A percentile compares a stretch with the other conserved stretches of the same genome.
Conservation (phyloP, 371 early-diverging fungal species). For the Basidiobolus meristosporus region DNA sequence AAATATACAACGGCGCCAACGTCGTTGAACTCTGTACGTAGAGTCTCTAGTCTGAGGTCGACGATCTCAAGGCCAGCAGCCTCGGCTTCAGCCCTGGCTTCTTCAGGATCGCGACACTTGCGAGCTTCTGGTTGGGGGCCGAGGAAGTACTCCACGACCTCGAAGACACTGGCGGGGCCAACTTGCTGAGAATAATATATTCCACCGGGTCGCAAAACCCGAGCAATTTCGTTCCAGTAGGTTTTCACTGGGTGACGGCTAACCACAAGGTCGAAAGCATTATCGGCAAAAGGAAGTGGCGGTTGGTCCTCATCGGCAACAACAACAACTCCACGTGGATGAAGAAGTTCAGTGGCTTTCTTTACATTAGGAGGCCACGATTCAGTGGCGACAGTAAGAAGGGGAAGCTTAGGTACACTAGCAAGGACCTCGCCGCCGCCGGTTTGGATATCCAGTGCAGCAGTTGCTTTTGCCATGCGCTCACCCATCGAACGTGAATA, state of each 20-base stretch:
- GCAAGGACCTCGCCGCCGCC: constrained; percentile 10
- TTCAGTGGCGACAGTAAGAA: constrained; percentile 8
- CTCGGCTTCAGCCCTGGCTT: constrained; percentile 3
- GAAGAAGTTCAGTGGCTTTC: constrained; percentile 10
- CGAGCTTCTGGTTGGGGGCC: constrained; percentile 4
- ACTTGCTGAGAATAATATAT: constrained; percentile 6
- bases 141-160: constrained; percentile 4
- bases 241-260: constrained; percentile 7
- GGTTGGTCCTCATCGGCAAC: constrained; percentile 6
- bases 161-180: constrained; percentile 4
- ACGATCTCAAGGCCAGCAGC: constrained; percentile 5
- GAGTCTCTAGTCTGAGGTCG: constrained; percentile 2
- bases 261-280: constrained; percentile 8
- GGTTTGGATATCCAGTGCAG: constrained; percentile 8
- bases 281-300: constrained; percentile 7
- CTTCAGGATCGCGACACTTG: constrained; percentile 3
- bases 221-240: constrained; percentile 4
- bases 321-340: constrained; percentile 14
- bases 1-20: constrained; percentile 9
- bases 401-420: constrained; percentile 2
- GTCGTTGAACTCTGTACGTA: constrained; percentile 8
- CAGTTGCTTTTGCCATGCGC: constrained; percentile 5
- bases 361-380: constrained; percentile 9
- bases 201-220: constrained; percentile 4
- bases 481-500: constrained; percentile 6